Base-by-base conservation (phyloP, 768 basidiomycete genomes). In the Clitopilus hobsonii region DNA sequence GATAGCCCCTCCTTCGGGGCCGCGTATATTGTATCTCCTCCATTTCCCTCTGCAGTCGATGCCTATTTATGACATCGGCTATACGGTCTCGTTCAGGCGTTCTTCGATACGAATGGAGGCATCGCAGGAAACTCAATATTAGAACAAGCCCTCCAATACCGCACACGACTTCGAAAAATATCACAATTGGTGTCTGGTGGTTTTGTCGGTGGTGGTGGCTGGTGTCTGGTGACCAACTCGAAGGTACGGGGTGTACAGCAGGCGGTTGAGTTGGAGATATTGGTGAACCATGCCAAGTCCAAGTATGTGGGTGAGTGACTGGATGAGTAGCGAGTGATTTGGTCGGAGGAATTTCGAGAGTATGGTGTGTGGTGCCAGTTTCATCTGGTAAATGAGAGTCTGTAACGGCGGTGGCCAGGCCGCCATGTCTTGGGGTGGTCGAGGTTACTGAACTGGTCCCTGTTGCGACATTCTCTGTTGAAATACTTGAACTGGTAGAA, bases 1-100 rank as follows among this genome's bases (percentile, higher is more conserved):
- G 65, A 28, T 61, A 60, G 18, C 63, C 61, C 20, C 70, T 65
- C 27, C 66, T 52, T 3, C 58, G 49, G 26, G 60, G 54, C 16
- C 74, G 74, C 36, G 72, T 72, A 22, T 72, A 70, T 54, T 75
- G 72, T 48, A 77, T 61, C 60, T 80, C 77, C 51, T 72, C 77
- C 63, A 84, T 71, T 65, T 84, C 83, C 30, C 70, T 67, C 52
- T 83, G 74, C 6, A 85, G 69, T 27, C 72, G 72, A 63, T 77
- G 77, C 32, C 78, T 69, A 27, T 72, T 69, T 26, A 78, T 58
- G 23, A 76, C 63, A 8, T 69, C 69, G 8, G 71, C 70, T 24
- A 80, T 70, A 13, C 78, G 71, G 58, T 82, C 81, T 20, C 66
- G 76, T 18, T 60, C 51, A 0, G 83, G 82, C 8, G 75, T 76